Base-by-base conservation (phyloP, 2,329 filamentous ascomycete species). In the Colletotrichum abscissum region DNA sequence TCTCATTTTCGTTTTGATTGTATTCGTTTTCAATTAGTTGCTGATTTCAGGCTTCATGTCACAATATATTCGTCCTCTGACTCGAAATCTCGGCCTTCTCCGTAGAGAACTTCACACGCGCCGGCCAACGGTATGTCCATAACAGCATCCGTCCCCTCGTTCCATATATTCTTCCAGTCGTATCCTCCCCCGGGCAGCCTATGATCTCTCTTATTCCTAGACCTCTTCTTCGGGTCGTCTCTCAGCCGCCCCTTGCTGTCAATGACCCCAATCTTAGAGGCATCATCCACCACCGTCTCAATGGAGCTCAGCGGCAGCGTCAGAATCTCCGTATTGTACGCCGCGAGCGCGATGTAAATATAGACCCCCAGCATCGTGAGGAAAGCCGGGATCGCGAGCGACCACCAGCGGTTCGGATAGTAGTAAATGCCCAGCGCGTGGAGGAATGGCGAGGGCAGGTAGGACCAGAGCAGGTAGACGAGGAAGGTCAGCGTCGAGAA, bases 361-460 rank as follows among this genome's bases (percentile, higher is more conserved):
- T 97, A 99, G 30, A 97, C 89, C 42, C 98, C 87, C 58, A 92
- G 85, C 89, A 97, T 95, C 68, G 98, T 95, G 38, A 98, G 86
- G 86, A 95, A 98, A 6, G 94, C 92, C 0, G 97, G 97, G 16
- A 98, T 91, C 1, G 97, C 97, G 24, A 99, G 89, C 60, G 94
- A 94, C 97, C 97, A 99, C 97, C 97, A 99, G 60, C 97, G 91
- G 82, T 98, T 95, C 1, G 97, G 97, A 79, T 98, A 99, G 87
- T 98, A 98, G 84, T 95, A 92, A 71, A 99, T 97, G 24, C 97
- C 96, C 69, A 99, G 89, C 72, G 94, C 94, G 81, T 98, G 95
- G 56, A 99, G 88, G 81, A 98, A 95, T 0, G 95, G 95, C 28
- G 93, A 94, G 0, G 97, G 97, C 6, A 98, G 91, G 83, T 97